These are phyloP conservation scores for Phytophthora boehmeriae DNA, from an alignment of 352 stramenopile genomes.

Conservation along the genomic window DNA sequence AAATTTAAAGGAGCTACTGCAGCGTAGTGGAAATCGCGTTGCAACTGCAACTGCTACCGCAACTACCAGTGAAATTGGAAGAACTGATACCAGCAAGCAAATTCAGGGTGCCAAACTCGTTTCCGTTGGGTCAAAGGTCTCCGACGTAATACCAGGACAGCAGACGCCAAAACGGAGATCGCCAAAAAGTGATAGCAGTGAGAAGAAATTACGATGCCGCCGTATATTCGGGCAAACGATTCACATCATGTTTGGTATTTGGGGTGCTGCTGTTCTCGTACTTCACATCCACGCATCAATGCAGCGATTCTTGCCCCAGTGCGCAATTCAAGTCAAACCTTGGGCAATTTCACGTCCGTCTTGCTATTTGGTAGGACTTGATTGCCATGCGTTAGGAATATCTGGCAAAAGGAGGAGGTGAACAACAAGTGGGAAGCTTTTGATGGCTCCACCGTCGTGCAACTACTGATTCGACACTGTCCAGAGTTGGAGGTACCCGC, in stretches of 20 bases:
- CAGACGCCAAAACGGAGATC: no score
- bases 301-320: slow-evolving; percentile 24
- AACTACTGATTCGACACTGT: slow-evolving; percentile 46
- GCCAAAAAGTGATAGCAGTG: background rate
- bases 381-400: slow-evolving; percentile 22
- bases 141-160: no score
- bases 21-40: background rate
- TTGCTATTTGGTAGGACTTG: slow-evolving; percentile 34
- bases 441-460: slow-evolving; percentile 27
- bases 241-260: slow-evolving; percentile 13
- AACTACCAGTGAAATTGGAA: no score
- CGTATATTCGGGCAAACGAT: no score
- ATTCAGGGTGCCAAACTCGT: background rate
- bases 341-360: slow-evolving; percentile 25
- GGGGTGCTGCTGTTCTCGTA: slow-evolving; percentile 17
- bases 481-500: slow-evolving; percentile 17
- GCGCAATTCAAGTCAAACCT: slow-evolving; percentile 25
- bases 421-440: slow-evolving; percentile 18
- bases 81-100: background rate
- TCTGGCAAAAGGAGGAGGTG: slow-evolving; percentile 14
- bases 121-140: no score
- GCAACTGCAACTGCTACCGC: background rate
- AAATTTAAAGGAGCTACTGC: slow-evolving; percentile 19
- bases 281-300: slow-evolving; percentile 27
- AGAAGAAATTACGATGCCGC: no score